A percentile compares a stretch with the other conserved stretches of the same genome.
phyloP scores from a whole-genome alignment of 2,329 filamentous ascomycete genomes.

The Diaporthe sp. region DNA sequence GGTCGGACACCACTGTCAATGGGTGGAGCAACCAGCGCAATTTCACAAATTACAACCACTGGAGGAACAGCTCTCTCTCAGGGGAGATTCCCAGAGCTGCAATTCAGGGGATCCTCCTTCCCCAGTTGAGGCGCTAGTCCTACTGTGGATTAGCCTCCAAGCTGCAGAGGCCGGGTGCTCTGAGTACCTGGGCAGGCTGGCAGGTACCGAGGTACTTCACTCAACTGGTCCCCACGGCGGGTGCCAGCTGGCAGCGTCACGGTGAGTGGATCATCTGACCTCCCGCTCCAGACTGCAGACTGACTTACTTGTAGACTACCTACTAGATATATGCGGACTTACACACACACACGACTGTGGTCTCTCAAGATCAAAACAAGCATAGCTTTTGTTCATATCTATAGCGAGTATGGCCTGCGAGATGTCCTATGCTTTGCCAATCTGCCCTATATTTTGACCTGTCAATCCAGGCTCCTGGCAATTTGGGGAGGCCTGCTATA shows the following conservation, averaged over 20 bases:
- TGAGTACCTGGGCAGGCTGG: background rate
- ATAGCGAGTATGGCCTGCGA: background rate
- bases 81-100: slow-evolving; percentile 30
- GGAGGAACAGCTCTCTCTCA: slow-evolving; percentile 35
- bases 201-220: background rate
- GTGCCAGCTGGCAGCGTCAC: slow-evolving; percentile 30
- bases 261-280: slow-evolving; percentile 28
- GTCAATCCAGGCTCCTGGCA: slow-evolving; percentile 16
- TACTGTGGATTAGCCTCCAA: background rate
- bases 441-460: slow-evolving; percentile 12
- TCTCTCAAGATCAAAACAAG: background rate
- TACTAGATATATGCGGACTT: slow-evolving; percentile 12
- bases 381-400: background rate
- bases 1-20: slow-evolving; percentile 36
- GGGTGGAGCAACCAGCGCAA: slow-evolving; percentile 40
- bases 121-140: slow-evolving; percentile 37
- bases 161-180: slow-evolving; percentile 3
- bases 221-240: background rate
- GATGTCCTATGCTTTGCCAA: background rate
- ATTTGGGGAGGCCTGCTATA: slow-evolving; percentile 1
- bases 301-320: background rate
- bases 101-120: slow-evolving; percentile 29
- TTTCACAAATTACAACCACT: slow-evolving; percentile 37
- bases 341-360: slow-evolving; percentile 2
- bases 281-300: background rate